phyloP scores from a whole-genome alignment of 2,329 filamentous ascomycete species.

The Penicillium crustosum region DNA sequence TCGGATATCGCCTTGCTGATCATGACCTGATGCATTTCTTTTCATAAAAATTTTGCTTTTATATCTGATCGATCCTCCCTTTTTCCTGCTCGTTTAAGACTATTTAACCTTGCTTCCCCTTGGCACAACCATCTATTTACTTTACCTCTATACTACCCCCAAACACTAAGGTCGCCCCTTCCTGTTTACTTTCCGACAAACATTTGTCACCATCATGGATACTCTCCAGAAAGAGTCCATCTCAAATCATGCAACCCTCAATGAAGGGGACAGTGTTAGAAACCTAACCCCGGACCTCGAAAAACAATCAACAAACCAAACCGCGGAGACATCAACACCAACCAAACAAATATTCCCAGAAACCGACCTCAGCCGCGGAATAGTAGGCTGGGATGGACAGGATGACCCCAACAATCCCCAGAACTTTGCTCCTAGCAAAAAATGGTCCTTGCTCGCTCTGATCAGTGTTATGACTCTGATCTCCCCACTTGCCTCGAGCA shows the following conservation, averaged over 20 bases:
- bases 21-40: background rate
- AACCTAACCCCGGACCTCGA: background rate
- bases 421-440: conserved; percentile 46
- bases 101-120: background rate
- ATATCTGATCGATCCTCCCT: background rate
- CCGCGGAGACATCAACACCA: background rate
- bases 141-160: background rate
- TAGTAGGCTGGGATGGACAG: conserved; percentile 62
- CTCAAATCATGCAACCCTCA: background rate
- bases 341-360: conserved; percentile 37
- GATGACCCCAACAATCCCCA: conserved; percentile 59
- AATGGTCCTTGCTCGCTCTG: conserved; percentile 30
- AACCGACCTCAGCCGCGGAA: conserved; percentile 52
- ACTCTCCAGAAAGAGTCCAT: background rate
- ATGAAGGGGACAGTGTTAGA: background rate
- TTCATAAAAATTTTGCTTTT: background rate
- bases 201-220: background rate
- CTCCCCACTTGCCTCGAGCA: conserved; percentile 36
- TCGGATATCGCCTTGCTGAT: background rate
- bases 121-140: background rate
- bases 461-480: conserved; percentile 33
- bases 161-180: background rate
- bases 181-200: background rate
- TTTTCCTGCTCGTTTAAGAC: background rate
- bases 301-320: background rate